Base-by-base conservation (phyloP, 768 basidiomycete species). In the Suillus americanus region DNA sequence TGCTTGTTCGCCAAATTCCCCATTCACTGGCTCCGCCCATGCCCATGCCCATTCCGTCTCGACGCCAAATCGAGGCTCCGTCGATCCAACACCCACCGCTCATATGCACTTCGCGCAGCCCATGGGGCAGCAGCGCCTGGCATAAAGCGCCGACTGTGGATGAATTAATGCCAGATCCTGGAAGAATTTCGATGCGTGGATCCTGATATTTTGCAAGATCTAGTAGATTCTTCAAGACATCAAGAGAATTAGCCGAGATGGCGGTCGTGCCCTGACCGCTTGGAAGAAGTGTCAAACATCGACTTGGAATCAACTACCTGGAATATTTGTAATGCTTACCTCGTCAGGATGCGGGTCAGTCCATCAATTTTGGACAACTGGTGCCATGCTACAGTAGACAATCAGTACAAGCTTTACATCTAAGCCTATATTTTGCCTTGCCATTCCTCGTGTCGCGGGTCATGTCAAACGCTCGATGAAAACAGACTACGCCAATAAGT, bases 381-480 rank as follows among this genome's bases (percentile, higher is more conserved):
- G 28, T 74, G 74, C 69, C 72, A 75, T 59, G 69, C 74, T 77
- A 65, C 12, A 50, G 28, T 40, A 53, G 38, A 60, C 28, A 3
- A 65, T 57, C 38, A 59, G 61, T 67, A 43, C 25, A 14, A 25
- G n/a, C 46, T 20, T 61, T 7, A 51, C 4, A 55, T 8, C 33
- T 13, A 40, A 20, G 35, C 50, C 30, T 53, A 23, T 28, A 28
- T 28, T 10, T 18, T 5, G 51, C 69, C 72, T 45, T 67, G 87
- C 90, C 89, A 75, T 83, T 78, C 48, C 80, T 75, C 3, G 83
- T 70, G 68, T 89, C 81, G 57, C 74, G 73, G 16, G 85, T 83
- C 89, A 94, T 86, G 68, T 93, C 92, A 66, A 92, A 88, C 37
- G 91, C 91, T 62, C 91, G 80, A 71, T 92, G 91, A 73, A 92